Base-by-base conservation (phyloP, 2,329 filamentous ascomycete genomes). In the Hymenoscyphus fraxineus region DNA sequence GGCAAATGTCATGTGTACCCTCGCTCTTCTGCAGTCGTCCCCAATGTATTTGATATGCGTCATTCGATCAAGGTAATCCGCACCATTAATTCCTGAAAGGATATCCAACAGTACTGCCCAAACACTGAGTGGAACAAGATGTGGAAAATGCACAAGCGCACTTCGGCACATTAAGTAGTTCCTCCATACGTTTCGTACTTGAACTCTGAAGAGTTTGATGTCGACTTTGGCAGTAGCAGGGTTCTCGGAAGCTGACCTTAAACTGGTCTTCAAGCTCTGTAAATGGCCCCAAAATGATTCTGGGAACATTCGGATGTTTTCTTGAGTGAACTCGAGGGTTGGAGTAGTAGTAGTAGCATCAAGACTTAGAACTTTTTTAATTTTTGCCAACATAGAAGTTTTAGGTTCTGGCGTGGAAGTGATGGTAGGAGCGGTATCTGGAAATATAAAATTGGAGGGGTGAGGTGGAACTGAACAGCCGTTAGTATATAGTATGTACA, bases 71-170 rank as follows among this genome's bases (percentile, higher is more conserved):
- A 82, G 75, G 73, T 85, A 82, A 57, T 78, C 77, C 40, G 78
- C 67, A 10, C 77, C 73, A 54, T 84, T 80, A 22, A 68, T 66
- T 7, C 83, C 78, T 56, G 81, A 80, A 55, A 88, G 78, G 1
- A 85, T 76, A 38, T 82, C 78, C 89, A 90, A 94, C 9, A 94
- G 75, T 1, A 86, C 74, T n/a, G 83, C 77, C 85, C 89, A 89
- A 4, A 85, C 81, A 16, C 83, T 80, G 10, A 79, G 72, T 0
- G 89, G 84, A n/a, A 93, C 81, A 38, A 80, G 80, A 41, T 80
- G 74, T 77, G 86, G 82, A 65, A 80, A 80, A 1, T 72, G 75
- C 2, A 78, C 74, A 38, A 83, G 70, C 6, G 76, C 71, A 64
- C 79, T 77, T 69, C 81, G 81, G 71, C 80, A 83, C 38, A 81